A percentile compares a stretch with the other conserved stretches of the same genome.
Conservation (phyloP, 2,329 filamentous ascomycete genomes). For the Elsinoe necatrix region DNA sequence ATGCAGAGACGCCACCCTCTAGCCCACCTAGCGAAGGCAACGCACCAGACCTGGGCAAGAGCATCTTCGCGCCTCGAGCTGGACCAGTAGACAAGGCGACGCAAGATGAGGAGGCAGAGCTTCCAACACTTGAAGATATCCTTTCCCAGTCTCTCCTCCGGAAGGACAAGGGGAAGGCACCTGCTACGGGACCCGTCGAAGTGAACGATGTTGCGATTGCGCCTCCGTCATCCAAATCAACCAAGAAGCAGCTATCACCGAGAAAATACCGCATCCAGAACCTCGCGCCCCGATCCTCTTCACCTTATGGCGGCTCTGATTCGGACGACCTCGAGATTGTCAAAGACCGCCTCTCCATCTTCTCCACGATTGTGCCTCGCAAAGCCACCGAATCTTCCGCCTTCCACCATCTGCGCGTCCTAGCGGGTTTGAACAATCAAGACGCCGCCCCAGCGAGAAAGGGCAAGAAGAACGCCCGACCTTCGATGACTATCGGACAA, state of each 20-base stretch:
- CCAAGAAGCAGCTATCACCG: not conserved
- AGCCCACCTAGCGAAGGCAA: slow-evolving; percentile 31
- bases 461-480: slow-evolving; percentile 49
- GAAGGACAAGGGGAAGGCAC: slow-evolving; percentile 18
- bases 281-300: not conserved
- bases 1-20: slow-evolving; percentile 35
- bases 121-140: slow-evolving; percentile 35
- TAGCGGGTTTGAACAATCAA: slow-evolving; percentile 27
- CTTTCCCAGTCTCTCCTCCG: slow-evolving; percentile 24
- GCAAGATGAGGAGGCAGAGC: slow-evolving; percentile 29
- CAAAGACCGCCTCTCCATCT: slow-evolving; percentile 29
- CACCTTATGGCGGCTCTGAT: slow-evolving; percentile 30
- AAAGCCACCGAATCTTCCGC: slow-evolving; percentile 25
- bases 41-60: slow-evolving; percentile 10
- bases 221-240: not conserved
- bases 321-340: slow-evolving; percentile 56
- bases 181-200: not conserved
- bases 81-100: not conserved
- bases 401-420: slow-evolving; percentile 28
- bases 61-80: not conserved
- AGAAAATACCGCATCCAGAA: slow-evolving; percentile 14
- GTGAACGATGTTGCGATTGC: not conserved
- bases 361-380: slow-evolving; percentile 31
- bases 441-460: slow-evolving; percentile 31
- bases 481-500: slow-evolving; percentile 59